Evolutionary conservation across 108 stramenopile genomes (phyloP).

Genomic region (Stephanodiscus minutulus): DNA sequence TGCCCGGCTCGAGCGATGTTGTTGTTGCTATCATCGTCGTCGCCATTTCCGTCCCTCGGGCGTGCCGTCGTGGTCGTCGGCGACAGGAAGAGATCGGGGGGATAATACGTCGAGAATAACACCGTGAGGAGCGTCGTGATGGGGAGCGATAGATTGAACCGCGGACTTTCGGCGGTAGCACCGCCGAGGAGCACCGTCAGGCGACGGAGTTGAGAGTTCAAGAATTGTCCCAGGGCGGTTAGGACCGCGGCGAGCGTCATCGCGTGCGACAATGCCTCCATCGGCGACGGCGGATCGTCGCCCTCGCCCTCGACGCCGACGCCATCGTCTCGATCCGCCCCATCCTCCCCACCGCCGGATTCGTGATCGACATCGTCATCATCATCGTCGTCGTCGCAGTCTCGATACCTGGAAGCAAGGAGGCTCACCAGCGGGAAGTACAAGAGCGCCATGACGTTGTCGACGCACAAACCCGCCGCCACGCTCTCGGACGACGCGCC

Average conservation of each 20-base stretch:
- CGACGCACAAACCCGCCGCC: constrained; percentile 73
- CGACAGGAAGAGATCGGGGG: constrained; percentile 34
- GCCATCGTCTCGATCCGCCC: not conserved
- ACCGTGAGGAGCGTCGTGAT: constrained; percentile 67
- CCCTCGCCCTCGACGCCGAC: not conserved
- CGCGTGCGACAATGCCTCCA: constrained; percentile 46
- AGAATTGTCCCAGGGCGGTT: constrained; percentile 26
- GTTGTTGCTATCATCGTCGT: constrained; percentile 10
- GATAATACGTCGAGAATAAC: constrained; percentile 53
- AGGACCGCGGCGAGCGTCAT: constrained; percentile 57
- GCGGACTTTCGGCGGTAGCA: constrained; percentile 28
- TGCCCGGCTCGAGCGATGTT: constrained; percentile 49
- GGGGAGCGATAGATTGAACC: constrained; percentile 56
- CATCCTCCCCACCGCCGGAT: constrained; percentile 4
- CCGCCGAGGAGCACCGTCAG: constrained; percentile 33
- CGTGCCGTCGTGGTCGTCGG: constrained; percentile 29
- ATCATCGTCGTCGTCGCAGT: constrained; percentile 39
- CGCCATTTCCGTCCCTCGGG: not conserved
- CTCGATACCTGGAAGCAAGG: constrained; percentile 54
- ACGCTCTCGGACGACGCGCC: constrained; percentile 61
- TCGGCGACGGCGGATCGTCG: constrained; percentile 15
- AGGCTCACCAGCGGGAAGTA: constrained; percentile 78
- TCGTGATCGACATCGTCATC: constrained; percentile 7
- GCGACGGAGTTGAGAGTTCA: constrained; percentile 28
- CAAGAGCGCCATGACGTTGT: constrained; percentile 78